Evolutionary conservation across 1,284 basidiomycete genomes (phyloP), one percentile per base, ranked within the genome.

Genomic region (Grifola frondosa): DNA sequence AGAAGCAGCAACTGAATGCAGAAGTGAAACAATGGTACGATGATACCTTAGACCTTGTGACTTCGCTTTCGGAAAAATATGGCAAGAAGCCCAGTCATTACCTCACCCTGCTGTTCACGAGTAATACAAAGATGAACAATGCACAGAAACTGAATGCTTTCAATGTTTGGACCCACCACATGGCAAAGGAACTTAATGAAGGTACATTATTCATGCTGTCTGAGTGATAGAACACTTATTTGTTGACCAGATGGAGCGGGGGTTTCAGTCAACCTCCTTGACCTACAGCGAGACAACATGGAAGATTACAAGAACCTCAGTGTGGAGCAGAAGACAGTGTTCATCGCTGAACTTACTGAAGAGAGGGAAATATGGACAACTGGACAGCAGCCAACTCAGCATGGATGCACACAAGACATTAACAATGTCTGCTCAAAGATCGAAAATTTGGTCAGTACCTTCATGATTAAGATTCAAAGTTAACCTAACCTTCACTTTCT

Each of bases 51-150:
- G n/a, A n/a, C n/a, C n/a, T n/a, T n/a, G n/a, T n/a, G n/a, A n/a
- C n/a, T n/a, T n/a, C n/a, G n/a, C 35, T 37, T 8, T 37, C 35
- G 15, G 20, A 23, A 16, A 37, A 37, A 24, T 37, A 37, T 22
- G 35, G 35, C 13, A 37, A 37, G 35, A 37, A 37, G 15, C 21
- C 35, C 5, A 24, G 9, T 15, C 22, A 37, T 16, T 37, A 37
- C 21, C 35, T 37, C 23, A 6, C 24, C 26, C 10, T 25, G 6
- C 24, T 37, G 35, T 37, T 37, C 21, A 22, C 35, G 10, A 24
- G 35, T 25, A 24, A 13, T 6, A 16, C 7, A 8, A 37, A 26
- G 5, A 10, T 37, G 21, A 5, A 15, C 12, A 26, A 15, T 8
- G 15, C 5, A 5, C 20, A 24, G 19, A 37, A 37, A 15, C 5